Base-by-base conservation (phyloP, 371 early-diverging fungal genomes). In the Apophysomyces variabilis region DNA sequence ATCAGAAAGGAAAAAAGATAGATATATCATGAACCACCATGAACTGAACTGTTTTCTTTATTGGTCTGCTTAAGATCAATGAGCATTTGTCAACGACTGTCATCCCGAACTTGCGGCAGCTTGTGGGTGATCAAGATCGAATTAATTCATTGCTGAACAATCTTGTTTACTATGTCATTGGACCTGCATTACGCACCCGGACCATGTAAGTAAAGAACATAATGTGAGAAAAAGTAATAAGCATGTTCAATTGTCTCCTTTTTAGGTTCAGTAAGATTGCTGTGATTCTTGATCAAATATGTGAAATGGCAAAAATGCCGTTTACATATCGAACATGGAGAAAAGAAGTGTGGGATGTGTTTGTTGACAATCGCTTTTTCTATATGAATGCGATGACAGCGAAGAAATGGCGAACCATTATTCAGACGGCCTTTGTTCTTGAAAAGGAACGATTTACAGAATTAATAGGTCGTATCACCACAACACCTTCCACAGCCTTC, bases 291-390 rank as follows among this genome's bases (percentile, higher is more conserved):
- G 79, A 84, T 57, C 84, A 84, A 45, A 60, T 88, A 39, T 74
- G 70, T 62, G 86, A 85, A 64, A 83, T 91, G 68, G 82, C 91
- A 1, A 74, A 83, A 62, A 83, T 92, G 66, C 85, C 90, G 7
- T 87, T 80, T 50, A 86, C 87, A 1, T 86, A 87, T 63, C 83
- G 86, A 18, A 84, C 89, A 0, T 93, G 92, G 92, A 78, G 90
- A 5, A 92, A 92, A 66, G 95, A 94, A 64, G 82, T 87, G 0
- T 93, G 93, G 93, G 93, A 93, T 21, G 81, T 86, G 35, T 94
- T 92, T 72, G 67, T 88, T 57, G 93, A 93, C 43, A 80, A 83
- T 35, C 78, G 86, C 14, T 93, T 94, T 73, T 93, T 93, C 69
- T 79, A 85, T 36, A 88, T 92, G 87, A 76, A 70, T 11, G 67